Conservation (phyloP, 1,284 basidiomycete genomes). For the Coniferiporia sulphurascens region DNA sequence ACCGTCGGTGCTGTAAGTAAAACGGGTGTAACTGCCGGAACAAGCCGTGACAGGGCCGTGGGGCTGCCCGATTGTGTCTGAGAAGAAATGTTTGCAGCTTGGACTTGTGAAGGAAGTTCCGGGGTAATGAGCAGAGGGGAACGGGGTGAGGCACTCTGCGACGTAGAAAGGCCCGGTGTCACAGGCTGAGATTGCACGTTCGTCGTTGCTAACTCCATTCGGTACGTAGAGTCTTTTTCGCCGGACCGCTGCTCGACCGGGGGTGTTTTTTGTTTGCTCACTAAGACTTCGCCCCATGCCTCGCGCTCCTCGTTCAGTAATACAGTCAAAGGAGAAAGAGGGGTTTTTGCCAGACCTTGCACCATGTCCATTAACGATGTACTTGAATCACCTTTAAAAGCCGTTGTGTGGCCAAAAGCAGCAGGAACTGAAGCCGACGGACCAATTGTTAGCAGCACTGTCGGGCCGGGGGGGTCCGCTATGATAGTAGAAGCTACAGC, state of each 20-base stretch:
- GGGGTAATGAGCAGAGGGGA: neutral
- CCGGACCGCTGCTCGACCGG: neutral
- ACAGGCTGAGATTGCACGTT: neutral
- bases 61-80: neutral
- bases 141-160: neutral
- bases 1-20: no score
- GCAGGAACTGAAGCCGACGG: no score
- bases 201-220: neutral
- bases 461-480: no score
- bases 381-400: no score
- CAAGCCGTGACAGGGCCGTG: neutral
- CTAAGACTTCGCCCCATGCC: conserved; percentile 4
- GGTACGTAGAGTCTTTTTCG: neutral
- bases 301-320: conserved; percentile 6
- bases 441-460: no score
- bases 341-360: neutral
- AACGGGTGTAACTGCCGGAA: no score
- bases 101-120: neutral
- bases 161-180: neutral
- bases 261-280: neutral
- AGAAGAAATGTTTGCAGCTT: neutral
- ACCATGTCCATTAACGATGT: no score
- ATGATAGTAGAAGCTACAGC: neutral
- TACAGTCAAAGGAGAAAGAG: neutral
- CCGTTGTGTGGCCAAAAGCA: no score